Conservation (phyloP, 345 rosid genomes). For the Erysimum cheiranthoides region DNA sequence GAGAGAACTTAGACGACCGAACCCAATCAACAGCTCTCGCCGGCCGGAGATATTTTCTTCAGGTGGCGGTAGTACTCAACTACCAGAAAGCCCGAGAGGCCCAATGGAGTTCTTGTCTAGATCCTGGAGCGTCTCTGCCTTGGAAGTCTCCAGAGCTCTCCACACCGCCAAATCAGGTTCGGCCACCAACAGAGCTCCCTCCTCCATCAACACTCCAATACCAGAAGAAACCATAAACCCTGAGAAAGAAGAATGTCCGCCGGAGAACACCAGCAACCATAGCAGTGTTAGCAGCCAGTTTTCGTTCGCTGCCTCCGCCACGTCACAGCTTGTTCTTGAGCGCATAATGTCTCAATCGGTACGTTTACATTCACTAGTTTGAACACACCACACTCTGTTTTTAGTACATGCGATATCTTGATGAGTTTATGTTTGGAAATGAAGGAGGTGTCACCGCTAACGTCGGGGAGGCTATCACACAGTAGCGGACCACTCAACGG, state of each 20-base stretch:
- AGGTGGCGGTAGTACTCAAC: constrained; percentile 46
- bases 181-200: constrained; percentile 33
- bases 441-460: constrained; percentile 92
- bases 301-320: constrained; percentile 73
- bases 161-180: constrained; percentile 44
- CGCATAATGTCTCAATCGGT: constrained; percentile 98
- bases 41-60: constrained; percentile 46
- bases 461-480: constrained; percentile 95
- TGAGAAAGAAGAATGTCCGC: constrained; percentile 43
- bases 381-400: background rate
- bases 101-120: constrained; percentile 95
- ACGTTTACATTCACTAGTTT: constrained; percentile 12
- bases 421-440: constrained; percentile 28
- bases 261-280: constrained; percentile 25
- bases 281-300: constrained; percentile 49
- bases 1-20: constrained; percentile 52
- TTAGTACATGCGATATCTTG: background rate
- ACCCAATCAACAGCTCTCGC: constrained; percentile 50
- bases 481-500: constrained; percentile 87
- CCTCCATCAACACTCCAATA: constrained; percentile 60
- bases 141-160: constrained; percentile 79
- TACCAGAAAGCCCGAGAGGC: constrained; percentile 83
- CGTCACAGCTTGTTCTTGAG: constrained; percentile 92
- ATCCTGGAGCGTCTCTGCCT: constrained; percentile 87
- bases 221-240: constrained; percentile 57